Evolutionary conservation across 345 rosid genomes (phyloP), one percentile per base, ranked within the genome.

Genomic region (Citrus glauca): DNA sequence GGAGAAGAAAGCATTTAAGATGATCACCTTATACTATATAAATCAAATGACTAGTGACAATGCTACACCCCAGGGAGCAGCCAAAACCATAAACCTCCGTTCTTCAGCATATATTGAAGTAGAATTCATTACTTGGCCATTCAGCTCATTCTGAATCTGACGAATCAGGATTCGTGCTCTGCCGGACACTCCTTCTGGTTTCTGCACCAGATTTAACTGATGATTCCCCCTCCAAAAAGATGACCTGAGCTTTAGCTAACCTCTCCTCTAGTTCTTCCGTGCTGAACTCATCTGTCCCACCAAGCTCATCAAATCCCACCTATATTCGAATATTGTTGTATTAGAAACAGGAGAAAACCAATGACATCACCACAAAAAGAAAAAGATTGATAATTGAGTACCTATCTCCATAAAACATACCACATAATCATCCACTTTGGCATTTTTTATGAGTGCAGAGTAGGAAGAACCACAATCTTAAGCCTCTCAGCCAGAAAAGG

Each of bases 391-490:
- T 73, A 30, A 69, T 7, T 1, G 8, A 45, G 9, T 37, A 17
- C 6, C 38, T 27, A 40, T 66, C 56, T 73, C 63, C 8, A 64
- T 3, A 19, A 14, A 25, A 77, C 88, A 50, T 82, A 96, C 98
- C 98, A 94, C 97, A 77, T 94, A 97, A 78, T 97, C 96, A 82
- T 97, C 99, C 30, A 97, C 98, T 91, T 94, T 97, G 69, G 98
- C 92, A 82, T 93, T 94, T 90, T 93, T 97, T 14, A 97, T 85
- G 9, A 97, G 97, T 22, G 97, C 98, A 75, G 92, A 17, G 99
- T 97, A 0, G 99, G 99, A 79, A 97, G 98, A 78, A 94, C 97
- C 30, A 86, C 82, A 28, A 97, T 94, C 91, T 91, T 97, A 37
- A 97, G 95, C 82, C 82, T 91, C 85, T 97, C 99, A 5, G 99